phyloP scores from a whole-genome alignment of 2,329 filamentous ascomycete species.

The Metarhizium rileyi region DNA sequence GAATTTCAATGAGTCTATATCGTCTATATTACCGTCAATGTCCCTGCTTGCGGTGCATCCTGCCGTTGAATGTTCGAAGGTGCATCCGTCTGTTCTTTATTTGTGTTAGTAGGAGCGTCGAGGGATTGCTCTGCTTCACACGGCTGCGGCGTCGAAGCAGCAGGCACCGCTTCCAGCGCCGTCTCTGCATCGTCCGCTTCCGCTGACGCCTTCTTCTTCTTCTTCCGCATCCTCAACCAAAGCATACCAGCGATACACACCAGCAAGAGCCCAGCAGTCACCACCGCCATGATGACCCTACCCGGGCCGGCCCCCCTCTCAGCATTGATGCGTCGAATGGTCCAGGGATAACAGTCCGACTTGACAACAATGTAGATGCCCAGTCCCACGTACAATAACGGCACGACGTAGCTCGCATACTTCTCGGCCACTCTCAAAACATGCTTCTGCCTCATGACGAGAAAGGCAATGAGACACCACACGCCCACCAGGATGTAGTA shows the following conservation, averaged over 20 bases:
- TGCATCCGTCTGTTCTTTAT: not conserved
- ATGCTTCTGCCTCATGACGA: constrained; percentile 22
- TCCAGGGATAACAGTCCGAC: constrained; percentile 24
- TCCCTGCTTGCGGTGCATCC: not conserved
- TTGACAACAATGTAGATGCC: constrained; percentile 23
- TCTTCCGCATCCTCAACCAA: constrained; percentile 5
- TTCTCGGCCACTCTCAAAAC: constrained; percentile 15
- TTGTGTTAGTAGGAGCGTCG: not conserved
- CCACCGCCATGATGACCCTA: constrained; percentile 8
- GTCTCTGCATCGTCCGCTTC: not conserved
- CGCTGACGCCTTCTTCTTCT: not conserved
- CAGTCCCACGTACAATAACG: constrained; percentile 23
- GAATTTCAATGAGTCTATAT: not conserved
- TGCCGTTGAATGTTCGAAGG: not conserved
- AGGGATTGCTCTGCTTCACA: not conserved
- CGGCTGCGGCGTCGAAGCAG: not conserved
- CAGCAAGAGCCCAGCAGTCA: constrained; percentile 9
- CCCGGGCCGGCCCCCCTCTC: constrained; percentile 5
- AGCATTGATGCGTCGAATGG: constrained; percentile 20
- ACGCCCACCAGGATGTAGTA: constrained; percentile 23
- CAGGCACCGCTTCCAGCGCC: not conserved
- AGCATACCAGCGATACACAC: constrained; percentile 7
- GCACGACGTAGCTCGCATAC: constrained; percentile 17
- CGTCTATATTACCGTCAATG: not conserved
- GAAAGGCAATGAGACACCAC: constrained; percentile 20